Conservation (phyloP, 371 early-diverging fungal genomes). For the Lichtheimia hyalospora region DNA sequence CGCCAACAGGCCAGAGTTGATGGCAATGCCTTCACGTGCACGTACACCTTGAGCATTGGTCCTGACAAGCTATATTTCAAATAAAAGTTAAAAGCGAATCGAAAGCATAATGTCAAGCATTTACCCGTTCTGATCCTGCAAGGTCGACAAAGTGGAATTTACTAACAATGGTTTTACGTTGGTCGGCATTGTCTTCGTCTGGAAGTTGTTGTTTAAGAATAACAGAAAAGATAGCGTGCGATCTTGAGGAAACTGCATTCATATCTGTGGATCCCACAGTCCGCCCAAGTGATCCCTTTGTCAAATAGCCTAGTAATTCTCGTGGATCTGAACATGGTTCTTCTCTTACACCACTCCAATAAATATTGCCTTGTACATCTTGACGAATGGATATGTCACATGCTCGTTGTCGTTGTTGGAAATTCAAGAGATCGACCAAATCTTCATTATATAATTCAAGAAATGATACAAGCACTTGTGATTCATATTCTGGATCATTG, state of each 20-base stretch:
- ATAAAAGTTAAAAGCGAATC: slow-evolving; percentile 73
- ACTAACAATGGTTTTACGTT: slow-evolving; percentile 46
- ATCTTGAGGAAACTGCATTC: slow-evolving; percentile 95
- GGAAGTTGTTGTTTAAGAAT: slow-evolving; percentile 58
- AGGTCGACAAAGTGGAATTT: slow-evolving; percentile 97
- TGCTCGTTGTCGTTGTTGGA: slow-evolving; percentile 1
- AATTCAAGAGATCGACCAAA: slow-evolving; percentile 78
- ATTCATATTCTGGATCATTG: slow-evolving; percentile 29
- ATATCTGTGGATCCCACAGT: slow-evolving; percentile 96
- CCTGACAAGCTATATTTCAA: slow-evolving; percentile 31
- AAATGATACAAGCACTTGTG: slow-evolving; percentile 73
- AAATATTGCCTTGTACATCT: slow-evolving; percentile 87
- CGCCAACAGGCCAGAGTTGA: slow-evolving; percentile 95
- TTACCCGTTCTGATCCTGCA: slow-evolving; percentile 74
- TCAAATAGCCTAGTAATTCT: slow-evolving; percentile 73
- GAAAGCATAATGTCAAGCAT: background rate
- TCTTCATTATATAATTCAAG: slow-evolving; percentile 99
- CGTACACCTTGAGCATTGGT: slow-evolving; percentile 78
- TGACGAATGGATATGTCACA: slow-evolving; percentile 74
- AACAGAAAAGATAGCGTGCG: slow-evolving; percentile 97
- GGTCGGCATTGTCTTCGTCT: slow-evolving; percentile 12
- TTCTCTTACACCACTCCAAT: slow-evolving; percentile 90
- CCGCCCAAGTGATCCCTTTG: slow-evolving; percentile 81
- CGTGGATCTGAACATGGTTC: slow-evolving; percentile 70
- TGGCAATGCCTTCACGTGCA: slow-evolving; percentile 95